Percentiles rank a stretch among this genome's conserved stretches.
Evolutionary conservation across 495 filamentous ascomycete species (phyloP).

Genomic region (Evernia prunastri): DNA sequence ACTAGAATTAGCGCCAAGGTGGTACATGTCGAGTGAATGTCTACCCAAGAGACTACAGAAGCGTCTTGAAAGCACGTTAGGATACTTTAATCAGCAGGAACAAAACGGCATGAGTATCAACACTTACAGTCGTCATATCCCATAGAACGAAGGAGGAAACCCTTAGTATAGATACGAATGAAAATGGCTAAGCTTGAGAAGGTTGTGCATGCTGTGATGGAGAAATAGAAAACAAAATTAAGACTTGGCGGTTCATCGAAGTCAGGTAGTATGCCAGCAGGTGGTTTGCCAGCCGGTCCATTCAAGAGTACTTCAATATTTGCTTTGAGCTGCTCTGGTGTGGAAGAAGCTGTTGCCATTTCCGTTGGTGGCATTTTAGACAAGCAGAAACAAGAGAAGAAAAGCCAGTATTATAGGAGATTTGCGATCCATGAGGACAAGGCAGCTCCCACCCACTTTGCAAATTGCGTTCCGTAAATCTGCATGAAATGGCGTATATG

Average conservation of each 20-base stretch:
- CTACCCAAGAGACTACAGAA: background rate
- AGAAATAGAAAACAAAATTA: background rate
- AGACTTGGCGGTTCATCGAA: background rate
- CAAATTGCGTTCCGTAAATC: no score
- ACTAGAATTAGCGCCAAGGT: background rate
- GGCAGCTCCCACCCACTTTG: no score
- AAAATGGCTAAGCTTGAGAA: background rate
- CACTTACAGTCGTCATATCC: slow-evolving; percentile 12
- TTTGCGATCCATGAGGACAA: no score
- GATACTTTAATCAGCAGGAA: background rate
- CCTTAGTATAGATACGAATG: slow-evolving; percentile 7
- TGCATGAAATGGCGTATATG: no score
- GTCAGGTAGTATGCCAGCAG: background rate
- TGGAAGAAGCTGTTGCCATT: background rate
- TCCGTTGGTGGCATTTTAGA: no score
- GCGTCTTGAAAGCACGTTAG: background rate
- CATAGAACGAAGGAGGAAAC: slow-evolving; percentile 4
- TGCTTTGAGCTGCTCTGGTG: background rate
- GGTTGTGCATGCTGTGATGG: background rate
- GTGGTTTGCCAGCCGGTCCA: slow-evolving; percentile 3
- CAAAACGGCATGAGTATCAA: background rate
- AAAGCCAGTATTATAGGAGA: no score
- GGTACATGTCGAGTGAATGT: background rate
- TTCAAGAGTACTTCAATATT: background rate
- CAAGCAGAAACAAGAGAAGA: no score